Evolutionary conservation across 768 basidiomycete species (phyloP).

Genomic region (Coprinopsis sp.): DNA sequence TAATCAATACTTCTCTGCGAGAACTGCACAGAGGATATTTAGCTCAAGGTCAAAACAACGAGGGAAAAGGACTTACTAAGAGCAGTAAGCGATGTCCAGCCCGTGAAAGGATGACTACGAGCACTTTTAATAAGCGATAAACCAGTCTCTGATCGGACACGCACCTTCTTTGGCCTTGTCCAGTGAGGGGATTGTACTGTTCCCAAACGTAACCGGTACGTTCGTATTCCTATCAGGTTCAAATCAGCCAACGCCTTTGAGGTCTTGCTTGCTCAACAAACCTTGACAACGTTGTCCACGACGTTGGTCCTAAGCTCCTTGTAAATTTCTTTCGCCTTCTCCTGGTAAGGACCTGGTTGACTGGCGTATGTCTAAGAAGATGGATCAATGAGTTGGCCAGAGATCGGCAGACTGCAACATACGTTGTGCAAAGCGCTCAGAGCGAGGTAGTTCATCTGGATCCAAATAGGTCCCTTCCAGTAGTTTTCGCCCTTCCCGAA

Average conservation of each 20-base stretch:
- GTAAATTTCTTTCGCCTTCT: slow-evolving; percentile 75
- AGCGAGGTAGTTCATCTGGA: slow-evolving; percentile 95
- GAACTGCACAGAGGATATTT: slow-evolving; percentile 20
- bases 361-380: slow-evolving; percentile 63
- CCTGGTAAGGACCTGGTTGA: slow-evolving; percentile 76
- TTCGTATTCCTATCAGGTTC: slow-evolving; percentile 68
- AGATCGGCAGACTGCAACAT: slow-evolving; percentile 9
- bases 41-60: background rate
- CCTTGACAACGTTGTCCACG: slow-evolving; percentile 74
- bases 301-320: slow-evolving; percentile 74
- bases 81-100: slow-evolving; percentile 89
- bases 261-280: too few relatives aligned
- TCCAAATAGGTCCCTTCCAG: slow-evolving; percentile 96
- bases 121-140: slow-evolving; percentile 5
- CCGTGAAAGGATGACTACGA: slow-evolving; percentile 89
- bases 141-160: slow-evolving; percentile 14
- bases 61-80: slow-evolving; percentile 58
- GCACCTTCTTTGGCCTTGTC: slow-evolving; percentile 84
- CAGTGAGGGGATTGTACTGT: slow-evolving; percentile 84
- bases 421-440: slow-evolving; percentile 78
- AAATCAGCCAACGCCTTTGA: too few relatives aligned
- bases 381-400: background rate
- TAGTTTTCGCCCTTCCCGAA: slow-evolving; percentile 95
- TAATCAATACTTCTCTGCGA: slow-evolving; percentile 31
- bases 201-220: slow-evolving; percentile 97